These are phyloP conservation scores for Mucor piriformis DNA, from an alignment of 371 early-diverging fungal genomes.

Conservation along the genomic window DNA sequence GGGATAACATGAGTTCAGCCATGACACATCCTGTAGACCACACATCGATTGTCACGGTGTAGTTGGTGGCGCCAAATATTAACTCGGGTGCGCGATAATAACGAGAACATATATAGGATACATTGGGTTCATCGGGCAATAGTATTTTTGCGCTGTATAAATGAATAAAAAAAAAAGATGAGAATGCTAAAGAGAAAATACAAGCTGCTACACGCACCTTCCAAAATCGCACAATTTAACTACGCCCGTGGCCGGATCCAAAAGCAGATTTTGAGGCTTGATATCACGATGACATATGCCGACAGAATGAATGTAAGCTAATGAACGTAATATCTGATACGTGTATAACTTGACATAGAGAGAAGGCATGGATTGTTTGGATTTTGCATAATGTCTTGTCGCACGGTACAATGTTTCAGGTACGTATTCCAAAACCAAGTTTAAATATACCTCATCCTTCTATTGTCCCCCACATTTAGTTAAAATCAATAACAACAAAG, in stretches of 20 bases:
- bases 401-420: constrained; percentile 88
- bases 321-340: constrained; percentile 94
- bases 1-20: constrained; percentile 96
- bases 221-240: constrained; percentile 99
- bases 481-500: background rate
- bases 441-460: constrained; percentile 83
- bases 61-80: constrained; percentile 95
- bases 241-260: constrained; percentile 78
- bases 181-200: too few relatives aligned
- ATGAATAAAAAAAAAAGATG: background rate
- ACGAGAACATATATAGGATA: constrained; percentile 97
- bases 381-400: constrained; percentile 77
- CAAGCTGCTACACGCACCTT: too few relatives aligned
- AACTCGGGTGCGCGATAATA: constrained; percentile 99
- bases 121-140: constrained; percentile 92
- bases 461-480: background rate
- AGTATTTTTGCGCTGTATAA: constrained; percentile 91
- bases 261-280: constrained; percentile 78
- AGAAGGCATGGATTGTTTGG: constrained; percentile 89
- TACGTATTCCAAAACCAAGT: constrained; percentile 82
- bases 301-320: constrained; percentile 94
- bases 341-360: constrained; percentile 91
- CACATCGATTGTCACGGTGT: constrained; percentile 89
- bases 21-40: constrained; percentile 99
- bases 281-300: constrained; percentile 71